phyloP scores from a whole-genome alignment of 2,329 filamentous ascomycete species.

The Ceratocystis diversiconidia region DNA sequence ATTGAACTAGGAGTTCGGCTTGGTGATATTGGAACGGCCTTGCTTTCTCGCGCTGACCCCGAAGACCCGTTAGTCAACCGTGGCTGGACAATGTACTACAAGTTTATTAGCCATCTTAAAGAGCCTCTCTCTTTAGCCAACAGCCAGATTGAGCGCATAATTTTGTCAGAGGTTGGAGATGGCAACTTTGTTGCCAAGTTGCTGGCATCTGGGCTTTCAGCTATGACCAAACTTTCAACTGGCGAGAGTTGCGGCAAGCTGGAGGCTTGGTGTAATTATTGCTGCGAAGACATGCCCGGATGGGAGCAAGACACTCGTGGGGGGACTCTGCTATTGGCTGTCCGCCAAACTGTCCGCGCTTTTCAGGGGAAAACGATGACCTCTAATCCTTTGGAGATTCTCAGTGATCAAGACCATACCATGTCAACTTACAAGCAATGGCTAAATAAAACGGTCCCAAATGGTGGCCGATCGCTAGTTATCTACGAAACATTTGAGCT shows the following conservation, averaged over 20 bases:
- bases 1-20: slow-evolving; percentile 52
- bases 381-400: slow-evolving; percentile 38
- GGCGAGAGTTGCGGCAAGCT: slow-evolving; percentile 56
- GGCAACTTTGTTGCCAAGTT: slow-evolving; percentile 61
- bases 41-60: slow-evolving; percentile 50
- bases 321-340: slow-evolving; percentile 51
- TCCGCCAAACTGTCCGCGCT: slow-evolving; percentile 52
- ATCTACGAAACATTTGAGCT: slow-evolving; percentile 57
- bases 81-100: slow-evolving; percentile 53
- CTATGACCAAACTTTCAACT: slow-evolving; percentile 53
- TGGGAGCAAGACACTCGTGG: slow-evolving; percentile 60
- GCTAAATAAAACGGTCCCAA: slow-evolving; percentile 37
- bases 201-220: slow-evolving; percentile 53
- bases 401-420: slow-evolving; percentile 55
- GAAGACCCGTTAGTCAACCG: slow-evolving; percentile 46
- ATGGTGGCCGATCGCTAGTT: slow-evolving; percentile 48
- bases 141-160: slow-evolving; percentile 46
- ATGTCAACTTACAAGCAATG: slow-evolving; percentile 44
- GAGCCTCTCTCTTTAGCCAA: slow-evolving; percentile 45
- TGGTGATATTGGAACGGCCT: slow-evolving; percentile 45
- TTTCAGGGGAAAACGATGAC: slow-evolving; percentile 58
- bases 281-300: slow-evolving; percentile 58
- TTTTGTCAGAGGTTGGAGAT: slow-evolving; percentile 50
- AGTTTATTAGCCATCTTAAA: slow-evolving; percentile 57
- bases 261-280: slow-evolving; percentile 55